phyloP scores from a whole-genome alignment of 148 eudicot species.

The Rhododendron griersonianum region DNA sequence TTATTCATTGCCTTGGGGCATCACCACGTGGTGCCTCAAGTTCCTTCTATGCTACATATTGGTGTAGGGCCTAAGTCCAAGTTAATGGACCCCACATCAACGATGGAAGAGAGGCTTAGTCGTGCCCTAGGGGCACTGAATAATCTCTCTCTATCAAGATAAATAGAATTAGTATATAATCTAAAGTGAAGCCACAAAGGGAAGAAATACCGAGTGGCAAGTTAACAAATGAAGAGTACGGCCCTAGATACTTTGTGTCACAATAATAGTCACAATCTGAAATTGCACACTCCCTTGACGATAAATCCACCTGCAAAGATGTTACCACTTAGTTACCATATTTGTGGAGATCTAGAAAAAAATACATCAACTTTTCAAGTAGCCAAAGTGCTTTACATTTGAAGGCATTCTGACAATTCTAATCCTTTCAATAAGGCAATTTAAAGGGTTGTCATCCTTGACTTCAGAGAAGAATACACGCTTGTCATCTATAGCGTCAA shows the following conservation, averaged over 20 bases:
- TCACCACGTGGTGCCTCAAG: neutral
- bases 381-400: constrained; percentile 36
- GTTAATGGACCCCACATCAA: no score
- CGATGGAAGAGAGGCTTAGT: no score
- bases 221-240: constrained; percentile 47
- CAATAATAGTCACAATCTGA: constrained; percentile 59
- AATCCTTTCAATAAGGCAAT: constrained; percentile 53
- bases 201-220: constrained; percentile 38
- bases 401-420: constrained; percentile 35
- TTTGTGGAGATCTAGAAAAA: neutral
- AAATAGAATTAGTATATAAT: neutral
- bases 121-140: no score
- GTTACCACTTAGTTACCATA: neutral
- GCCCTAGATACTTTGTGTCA: constrained; percentile 55
- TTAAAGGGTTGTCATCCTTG: constrained; percentile 69
- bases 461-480: constrained; percentile 61
- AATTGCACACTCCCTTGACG: constrained; percentile 20
- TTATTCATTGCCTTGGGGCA: neutral
- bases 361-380: neutral
- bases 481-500: constrained; percentile 48
- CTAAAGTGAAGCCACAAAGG: neutral
- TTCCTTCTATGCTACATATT: neutral
- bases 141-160: no score
- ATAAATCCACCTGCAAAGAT: constrained; percentile 39
- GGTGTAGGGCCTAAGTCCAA: neutral